A percentile compares a stretch with the other conserved stretches of the same genome.
Conservation (phyloP, 2,329 filamentous ascomycete genomes). For the Verticillium longisporum region DNA sequence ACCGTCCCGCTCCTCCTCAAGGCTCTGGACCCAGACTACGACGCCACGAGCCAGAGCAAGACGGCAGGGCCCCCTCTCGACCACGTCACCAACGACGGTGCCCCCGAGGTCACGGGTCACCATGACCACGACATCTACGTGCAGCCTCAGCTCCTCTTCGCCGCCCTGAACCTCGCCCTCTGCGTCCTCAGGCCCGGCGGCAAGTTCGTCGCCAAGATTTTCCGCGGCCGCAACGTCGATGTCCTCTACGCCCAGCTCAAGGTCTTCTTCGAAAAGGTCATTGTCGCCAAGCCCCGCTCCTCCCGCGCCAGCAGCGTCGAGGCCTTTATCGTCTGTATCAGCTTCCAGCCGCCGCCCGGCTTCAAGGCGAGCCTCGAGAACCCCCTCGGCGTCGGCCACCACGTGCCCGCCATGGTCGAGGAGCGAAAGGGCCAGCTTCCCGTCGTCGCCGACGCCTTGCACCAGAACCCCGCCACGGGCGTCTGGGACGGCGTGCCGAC, state of each 20-base stretch:
- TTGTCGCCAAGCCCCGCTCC: slow-evolving; percentile 88
- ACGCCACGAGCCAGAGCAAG: slow-evolving; percentile 38
- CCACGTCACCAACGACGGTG: slow-evolving; percentile 89
- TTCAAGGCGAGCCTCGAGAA: slow-evolving; percentile 71
- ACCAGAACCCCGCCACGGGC: slow-evolving; percentile 38
- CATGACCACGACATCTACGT: slow-evolving; percentile 98
- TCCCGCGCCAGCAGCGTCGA: slow-evolving; percentile 95
- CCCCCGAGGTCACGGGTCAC: slow-evolving; percentile 91
- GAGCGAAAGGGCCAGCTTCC: slow-evolving; percentile 32
- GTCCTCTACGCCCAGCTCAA: slow-evolving; percentile 90
- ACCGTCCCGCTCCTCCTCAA: slow-evolving; percentile 84
- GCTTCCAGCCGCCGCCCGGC: slow-evolving; percentile 72
- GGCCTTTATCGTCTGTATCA: slow-evolving; percentile 91
- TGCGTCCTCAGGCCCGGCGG: slow-evolving; percentile 89
- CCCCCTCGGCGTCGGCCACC: slow-evolving; percentile 60
- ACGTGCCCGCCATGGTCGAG: slow-evolving; percentile 42
- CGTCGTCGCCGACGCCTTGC: slow-evolving; percentile 29
- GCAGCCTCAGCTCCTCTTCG: slow-evolving; percentile 90
- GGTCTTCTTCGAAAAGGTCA: slow-evolving; percentile 79
- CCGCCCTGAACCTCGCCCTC: slow-evolving; percentile 85
- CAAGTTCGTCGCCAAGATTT: slow-evolving; percentile 97
- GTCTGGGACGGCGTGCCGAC: slow-evolving; percentile 29
- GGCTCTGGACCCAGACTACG: slow-evolving; percentile 70
- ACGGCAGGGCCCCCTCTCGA: slow-evolving; percentile 73
- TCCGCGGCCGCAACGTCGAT: slow-evolving; percentile 91